These are phyloP conservation scores for Epichloe coenophiala DNA, from an alignment of 2,329 filamentous ascomycete species.

Conservation along the genomic window DNA sequence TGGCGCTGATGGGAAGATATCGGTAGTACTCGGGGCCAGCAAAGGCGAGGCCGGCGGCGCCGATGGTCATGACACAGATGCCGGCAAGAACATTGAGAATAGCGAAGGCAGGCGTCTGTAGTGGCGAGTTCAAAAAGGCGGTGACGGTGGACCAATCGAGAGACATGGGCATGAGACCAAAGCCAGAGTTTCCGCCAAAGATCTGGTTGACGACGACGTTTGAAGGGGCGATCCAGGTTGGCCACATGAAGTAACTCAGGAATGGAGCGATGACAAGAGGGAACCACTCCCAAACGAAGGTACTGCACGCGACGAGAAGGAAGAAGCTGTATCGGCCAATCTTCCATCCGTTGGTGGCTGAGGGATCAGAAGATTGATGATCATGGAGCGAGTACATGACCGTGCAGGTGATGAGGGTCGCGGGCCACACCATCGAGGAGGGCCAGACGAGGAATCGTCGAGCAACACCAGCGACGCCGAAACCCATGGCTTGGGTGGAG, in stretches of 20 bases:
- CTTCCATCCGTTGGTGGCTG: constrained; percentile 40
- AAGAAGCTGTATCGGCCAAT: constrained; percentile 46
- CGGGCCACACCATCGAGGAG: constrained; percentile 52
- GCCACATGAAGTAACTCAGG: constrained; percentile 45
- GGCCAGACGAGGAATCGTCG: constrained; percentile 47
- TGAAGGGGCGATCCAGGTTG: constrained; percentile 49
- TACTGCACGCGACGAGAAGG: constrained; percentile 32
- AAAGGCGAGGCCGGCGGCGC: constrained; percentile 40
- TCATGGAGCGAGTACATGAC: constrained; percentile 55
- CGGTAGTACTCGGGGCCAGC: constrained; percentile 35
- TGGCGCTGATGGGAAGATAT: constrained; percentile 43
- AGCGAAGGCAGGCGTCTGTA: constrained; percentile 47
- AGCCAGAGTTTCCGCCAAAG: constrained; percentile 47
- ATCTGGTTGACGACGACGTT: constrained; percentile 50
- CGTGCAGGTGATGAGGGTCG: constrained; percentile 44
- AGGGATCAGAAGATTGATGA: constrained; percentile 36
- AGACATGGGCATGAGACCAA: constrained; percentile 49
- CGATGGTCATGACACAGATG: constrained; percentile 33
- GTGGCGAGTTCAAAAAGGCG: constrained; percentile 40
- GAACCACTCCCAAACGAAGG: constrained; percentile 45
- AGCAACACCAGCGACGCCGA: constrained; percentile 46
- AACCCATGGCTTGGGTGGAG: constrained; percentile 49
- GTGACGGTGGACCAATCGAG: constrained; percentile 53
- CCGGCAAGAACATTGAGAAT: constrained; percentile 45
- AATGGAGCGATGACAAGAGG: constrained; percentile 46